A percentile compares a stretch with the other conserved stretches of the same genome.
These are phyloP conservation scores for Trametes elegans DNA, from an alignment of 768 basidiomycete species.

Conservation along the genomic window DNA sequence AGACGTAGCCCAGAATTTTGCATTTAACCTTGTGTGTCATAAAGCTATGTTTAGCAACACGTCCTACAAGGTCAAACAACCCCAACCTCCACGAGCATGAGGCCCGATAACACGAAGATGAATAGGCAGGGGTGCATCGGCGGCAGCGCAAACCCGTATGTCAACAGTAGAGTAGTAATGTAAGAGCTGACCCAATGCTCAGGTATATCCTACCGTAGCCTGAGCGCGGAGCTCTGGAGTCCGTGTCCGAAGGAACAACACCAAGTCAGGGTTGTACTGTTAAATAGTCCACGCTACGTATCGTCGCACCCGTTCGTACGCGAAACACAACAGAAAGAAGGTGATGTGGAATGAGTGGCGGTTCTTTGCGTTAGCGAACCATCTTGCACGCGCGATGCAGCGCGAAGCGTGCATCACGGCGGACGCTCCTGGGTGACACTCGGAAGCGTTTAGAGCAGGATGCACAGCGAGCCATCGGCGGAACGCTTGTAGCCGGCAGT, in stretches of 20 bases:
- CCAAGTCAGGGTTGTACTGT: background rate
- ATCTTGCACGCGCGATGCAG: background rate
- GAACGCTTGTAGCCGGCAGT: constrained; percentile 45
- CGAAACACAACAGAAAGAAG: constrained; percentile 17
- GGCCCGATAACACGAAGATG: constrained; percentile 2
- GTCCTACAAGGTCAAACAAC: constrained; percentile 8
- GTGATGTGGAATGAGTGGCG: constrained; percentile 14
- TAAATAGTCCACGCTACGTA: constrained; percentile 1
- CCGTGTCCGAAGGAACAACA: constrained; percentile 10
- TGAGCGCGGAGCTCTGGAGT: background rate
- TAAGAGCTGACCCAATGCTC: constrained; percentile 9
- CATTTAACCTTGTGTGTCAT: background rate
- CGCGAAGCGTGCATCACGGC: background rate
- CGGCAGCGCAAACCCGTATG: background rate
- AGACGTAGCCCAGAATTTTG: background rate
- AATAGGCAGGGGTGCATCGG: background rate
- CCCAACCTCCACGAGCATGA: constrained; percentile 2
- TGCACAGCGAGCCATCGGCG: constrained; percentile 43
- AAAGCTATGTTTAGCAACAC: constrained; percentile 8
- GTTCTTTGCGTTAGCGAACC: constrained; percentile 10
- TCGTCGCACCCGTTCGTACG: background rate
- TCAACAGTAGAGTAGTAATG: constrained; percentile 1
- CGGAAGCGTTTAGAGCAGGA: constrained; percentile 30
- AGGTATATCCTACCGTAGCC: constrained; percentile 12
- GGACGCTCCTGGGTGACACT: constrained; percentile 2